phyloP scores from a whole-genome alignment of 352 stramenopile genomes.

The Phytophthora fragariae region DNA sequence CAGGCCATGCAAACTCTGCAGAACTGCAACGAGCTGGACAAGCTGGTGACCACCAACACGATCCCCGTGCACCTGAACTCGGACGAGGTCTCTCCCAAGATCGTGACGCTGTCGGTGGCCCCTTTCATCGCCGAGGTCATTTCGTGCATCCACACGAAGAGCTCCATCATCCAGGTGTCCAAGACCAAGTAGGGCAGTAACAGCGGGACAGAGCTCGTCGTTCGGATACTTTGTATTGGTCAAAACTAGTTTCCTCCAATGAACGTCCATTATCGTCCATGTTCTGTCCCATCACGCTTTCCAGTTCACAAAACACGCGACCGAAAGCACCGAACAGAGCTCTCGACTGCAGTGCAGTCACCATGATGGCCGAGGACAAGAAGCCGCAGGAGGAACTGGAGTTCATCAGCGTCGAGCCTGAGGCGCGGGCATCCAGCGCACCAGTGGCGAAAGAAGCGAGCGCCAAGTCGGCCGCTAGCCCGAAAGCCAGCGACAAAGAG shows the following conservation, averaged over 20 bases:
- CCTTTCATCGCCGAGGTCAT: conserved; percentile 91
- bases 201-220: conserved; percentile 1
- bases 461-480: conserved; percentile 27
- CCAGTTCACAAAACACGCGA: conserved; percentile 17
- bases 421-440: conserved; percentile 22
- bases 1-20: conserved; percentile 70
- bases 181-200: conserved; percentile 72
- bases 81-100: conserved; percentile 60
- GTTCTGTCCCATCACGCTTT: conserved; percentile 15
- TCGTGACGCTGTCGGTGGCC: conserved; percentile 86
- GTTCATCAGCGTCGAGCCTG: conserved; percentile 78
- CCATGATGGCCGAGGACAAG: conserved; percentile 72
- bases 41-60: conserved; percentile 89
- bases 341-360: neutral
- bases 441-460: conserved; percentile 18
- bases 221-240: conserved; percentile 24
- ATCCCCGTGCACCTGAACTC: conserved; percentile 60
- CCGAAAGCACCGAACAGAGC: neutral
- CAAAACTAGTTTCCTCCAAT: conserved; percentile 45
- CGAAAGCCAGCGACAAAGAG: conserved; percentile 55
- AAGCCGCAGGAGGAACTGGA: conserved; percentile 76
- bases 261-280: neutral
- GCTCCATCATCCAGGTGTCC: conserved; percentile 84
- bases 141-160: conserved; percentile 89
- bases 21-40: conserved; percentile 78